A percentile compares a stretch with the other conserved stretches of the same genome.
Evolutionary conservation across 192 early-diverging fungal species (phyloP).

Genomic region (Jimgerdemannia lactiflua): DNA sequence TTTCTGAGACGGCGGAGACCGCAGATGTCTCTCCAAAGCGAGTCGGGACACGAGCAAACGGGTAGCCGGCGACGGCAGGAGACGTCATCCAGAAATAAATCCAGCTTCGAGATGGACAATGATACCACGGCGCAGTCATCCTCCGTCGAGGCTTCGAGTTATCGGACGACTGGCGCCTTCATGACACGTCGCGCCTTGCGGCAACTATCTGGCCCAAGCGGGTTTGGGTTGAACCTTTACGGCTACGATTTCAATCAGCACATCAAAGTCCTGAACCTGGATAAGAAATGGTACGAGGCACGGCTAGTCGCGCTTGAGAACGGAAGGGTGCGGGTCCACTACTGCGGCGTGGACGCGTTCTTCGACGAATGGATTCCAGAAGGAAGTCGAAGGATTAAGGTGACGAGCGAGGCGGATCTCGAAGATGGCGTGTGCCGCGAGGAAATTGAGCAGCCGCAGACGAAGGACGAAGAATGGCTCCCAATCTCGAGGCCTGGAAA

Average conservation of each 20-base stretch:
- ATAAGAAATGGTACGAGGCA: slow-evolving; percentile 33
- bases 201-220: slow-evolving; percentile 33
- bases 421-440: background rate
- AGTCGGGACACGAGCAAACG: background rate
- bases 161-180: slow-evolving; percentile 49
- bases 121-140: background rate
- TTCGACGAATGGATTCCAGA: slow-evolving; percentile 31
- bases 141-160: background rate
- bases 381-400: slow-evolving; percentile 26
- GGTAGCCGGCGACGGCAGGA: background rate
- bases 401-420: slow-evolving; percentile 30
- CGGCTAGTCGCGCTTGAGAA: slow-evolving; percentile 30
- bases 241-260: slow-evolving; percentile 40
- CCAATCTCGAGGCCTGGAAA: background rate
- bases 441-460: background rate
- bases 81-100: background rate
- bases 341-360: slow-evolving; percentile 27
- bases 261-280: slow-evolving; percentile 33
- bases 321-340: slow-evolving; percentile 32
- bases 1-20: background rate
- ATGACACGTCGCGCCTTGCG: slow-evolving; percentile 41
- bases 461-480: slow-evolving; percentile 4
- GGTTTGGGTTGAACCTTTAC: slow-evolving; percentile 41
- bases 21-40: background rate
- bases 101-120: background rate